Conservation (phyloP, 768 basidiomycete genomes). For the Trametes cubensis region DNA sequence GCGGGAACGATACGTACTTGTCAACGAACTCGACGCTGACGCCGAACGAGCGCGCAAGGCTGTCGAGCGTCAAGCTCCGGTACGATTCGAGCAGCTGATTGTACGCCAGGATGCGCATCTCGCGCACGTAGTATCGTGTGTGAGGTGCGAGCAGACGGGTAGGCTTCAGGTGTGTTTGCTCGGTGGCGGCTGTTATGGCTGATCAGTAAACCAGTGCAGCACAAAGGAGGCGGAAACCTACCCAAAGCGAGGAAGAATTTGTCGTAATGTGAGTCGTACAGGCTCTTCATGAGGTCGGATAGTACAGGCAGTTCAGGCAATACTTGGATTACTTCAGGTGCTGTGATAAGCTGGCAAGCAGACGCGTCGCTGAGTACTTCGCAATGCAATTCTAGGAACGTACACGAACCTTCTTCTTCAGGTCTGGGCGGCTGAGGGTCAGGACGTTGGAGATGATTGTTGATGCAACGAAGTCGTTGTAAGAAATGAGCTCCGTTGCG, state of each 20-base stretch:
- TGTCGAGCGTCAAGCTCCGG: conserved; percentile 84
- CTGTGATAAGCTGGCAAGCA: conserved; percentile 64
- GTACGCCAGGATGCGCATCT: conserved; percentile 96
- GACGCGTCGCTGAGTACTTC: not conserved
- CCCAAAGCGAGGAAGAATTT: conserved; percentile 92
- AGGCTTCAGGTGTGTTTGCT: conserved; percentile 84
- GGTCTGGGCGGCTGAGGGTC: conserved; percentile 75
- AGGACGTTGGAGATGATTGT: conserved; percentile 81
- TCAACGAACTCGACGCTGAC: conserved; percentile 89
- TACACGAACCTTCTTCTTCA: conserved; percentile 81
- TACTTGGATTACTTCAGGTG: conserved; percentile 87
- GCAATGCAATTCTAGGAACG: too few relatives aligned
- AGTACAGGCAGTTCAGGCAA: conserved; percentile 83
- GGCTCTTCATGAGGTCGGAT: conserved; percentile 78
- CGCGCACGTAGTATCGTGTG: conserved; percentile 86
- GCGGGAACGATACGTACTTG: conserved; percentile 49
- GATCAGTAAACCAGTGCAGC: conserved; percentile 7
- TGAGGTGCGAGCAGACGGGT: conserved; percentile 86
- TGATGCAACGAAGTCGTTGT: conserved; percentile 88
- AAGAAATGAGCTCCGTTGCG: conserved; percentile 83
- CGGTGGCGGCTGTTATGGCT: conserved; percentile 68
- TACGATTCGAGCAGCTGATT: conserved; percentile 91
- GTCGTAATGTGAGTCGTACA: conserved; percentile 93
- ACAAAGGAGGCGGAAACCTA: conserved; percentile 35
- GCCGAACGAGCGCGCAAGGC: conserved; percentile 84